phyloP scores from a whole-genome alignment of 768 basidiomycete genomes.

The Mycena crocata region DNA sequence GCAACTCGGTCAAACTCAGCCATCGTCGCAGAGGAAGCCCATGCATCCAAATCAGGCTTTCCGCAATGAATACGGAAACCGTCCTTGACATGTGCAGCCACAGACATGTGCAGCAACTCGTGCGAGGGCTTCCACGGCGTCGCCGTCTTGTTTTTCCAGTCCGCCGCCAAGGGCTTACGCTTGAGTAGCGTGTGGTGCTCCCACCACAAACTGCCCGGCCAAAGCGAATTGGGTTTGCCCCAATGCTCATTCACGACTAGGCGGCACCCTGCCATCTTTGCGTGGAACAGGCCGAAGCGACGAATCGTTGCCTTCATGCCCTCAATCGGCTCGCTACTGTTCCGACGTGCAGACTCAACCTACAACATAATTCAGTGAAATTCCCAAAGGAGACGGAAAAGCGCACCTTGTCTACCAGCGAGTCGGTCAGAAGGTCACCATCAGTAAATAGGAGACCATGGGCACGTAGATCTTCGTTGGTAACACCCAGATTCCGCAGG shows the following conservation, averaged over 20 bases:
- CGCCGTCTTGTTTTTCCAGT: conserved; percentile 31
- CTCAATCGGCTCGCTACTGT: not conserved
- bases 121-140: conserved; percentile 26
- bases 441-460: conserved; percentile 26
- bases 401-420: conserved; percentile 24
- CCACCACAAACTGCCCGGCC: conserved; percentile 27
- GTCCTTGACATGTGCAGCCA: conserved; percentile 33
- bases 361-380: conserved; percentile 28
- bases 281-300: conserved; percentile 41
- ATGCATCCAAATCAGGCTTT: conserved; percentile 12
- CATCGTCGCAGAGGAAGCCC: conserved; percentile 13
- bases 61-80: conserved; percentile 21
- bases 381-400: not conserved
- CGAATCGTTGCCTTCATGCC: conserved; percentile 19
- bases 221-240: conserved; percentile 40
- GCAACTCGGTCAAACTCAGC: conserved; percentile 23
- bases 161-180: conserved; percentile 21
- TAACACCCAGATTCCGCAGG: conserved; percentile 6
- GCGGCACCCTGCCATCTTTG: conserved; percentile 37
- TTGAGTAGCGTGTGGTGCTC: conserved; percentile 18
- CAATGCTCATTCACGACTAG: conserved; percentile 41
- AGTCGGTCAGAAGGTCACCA: conserved; percentile 26
- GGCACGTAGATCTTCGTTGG: conserved; percentile 14
- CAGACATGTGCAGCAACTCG: conserved; percentile 29
- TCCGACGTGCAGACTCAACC: conserved; percentile 30